Conservation (phyloP, 257 asterid species). For the Capsicum pubescens region DNA sequence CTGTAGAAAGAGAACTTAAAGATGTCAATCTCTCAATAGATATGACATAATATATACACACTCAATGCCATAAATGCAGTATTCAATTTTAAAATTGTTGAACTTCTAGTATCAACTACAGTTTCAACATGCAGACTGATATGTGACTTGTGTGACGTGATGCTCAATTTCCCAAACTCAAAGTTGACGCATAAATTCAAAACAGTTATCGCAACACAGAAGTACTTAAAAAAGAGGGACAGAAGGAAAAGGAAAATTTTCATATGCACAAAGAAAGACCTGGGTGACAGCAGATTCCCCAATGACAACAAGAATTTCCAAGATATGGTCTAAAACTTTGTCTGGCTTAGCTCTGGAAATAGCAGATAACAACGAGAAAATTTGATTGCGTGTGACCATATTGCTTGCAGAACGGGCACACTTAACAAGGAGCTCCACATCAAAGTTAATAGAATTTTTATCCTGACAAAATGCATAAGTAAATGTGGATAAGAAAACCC, state of each 20-base stretch:
- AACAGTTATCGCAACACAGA: neutral
- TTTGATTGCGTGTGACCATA: slow-evolving; percentile 72
- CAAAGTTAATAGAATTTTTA: slow-evolving; percentile 39
- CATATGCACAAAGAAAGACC: slow-evolving; percentile 51
- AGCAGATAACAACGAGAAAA: slow-evolving; percentile 74
- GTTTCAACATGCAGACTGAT: slow-evolving; percentile 13
- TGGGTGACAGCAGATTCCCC: slow-evolving; percentile 80
- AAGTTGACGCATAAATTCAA: slow-evolving; percentile 7
- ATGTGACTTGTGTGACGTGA: neutral
- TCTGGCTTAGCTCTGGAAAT: slow-evolving; percentile 77
- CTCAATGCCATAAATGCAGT: neutral
- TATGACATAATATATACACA: neutral
- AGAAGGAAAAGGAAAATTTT: slow-evolving; percentile 23
- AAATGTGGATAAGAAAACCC: slow-evolving; percentile 41
- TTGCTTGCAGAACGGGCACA: slow-evolving; percentile 75
- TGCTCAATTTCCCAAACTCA: neutral
- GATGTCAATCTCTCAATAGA: neutral
- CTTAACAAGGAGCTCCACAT: slow-evolving; percentile 67
- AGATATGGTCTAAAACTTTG: slow-evolving; percentile 68
- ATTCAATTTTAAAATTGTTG: neutral
- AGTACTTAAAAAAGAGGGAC: neutral
- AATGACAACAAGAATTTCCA: slow-evolving; percentile 64
- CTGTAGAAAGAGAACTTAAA: slow-evolving; percentile 46
- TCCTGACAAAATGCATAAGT: slow-evolving; percentile 53
- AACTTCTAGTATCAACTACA: slow-evolving; percentile 5